phyloP scores from a whole-genome alignment of 106 monocot genomes.

The Agapanthus africanus region DNA sequence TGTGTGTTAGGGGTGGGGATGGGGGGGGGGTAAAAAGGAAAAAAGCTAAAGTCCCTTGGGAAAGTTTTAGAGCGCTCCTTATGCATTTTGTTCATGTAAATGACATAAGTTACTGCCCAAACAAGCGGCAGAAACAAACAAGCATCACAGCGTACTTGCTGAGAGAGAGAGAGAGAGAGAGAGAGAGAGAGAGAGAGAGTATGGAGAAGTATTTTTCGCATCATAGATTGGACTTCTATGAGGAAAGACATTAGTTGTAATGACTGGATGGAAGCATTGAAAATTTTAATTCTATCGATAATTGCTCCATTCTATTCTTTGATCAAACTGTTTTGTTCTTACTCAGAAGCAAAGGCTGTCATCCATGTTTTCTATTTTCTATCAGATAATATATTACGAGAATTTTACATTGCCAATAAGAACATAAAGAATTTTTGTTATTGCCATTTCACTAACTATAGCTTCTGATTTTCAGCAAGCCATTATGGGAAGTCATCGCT shows the following conservation, averaged over 20 bases:
- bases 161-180: too few relatives aligned
- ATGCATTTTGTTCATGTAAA: not conserved
- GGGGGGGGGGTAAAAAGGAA: too few relatives aligned
- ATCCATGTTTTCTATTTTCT: not conserved
- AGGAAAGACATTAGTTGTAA: not conserved
- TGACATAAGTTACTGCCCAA: not conserved
- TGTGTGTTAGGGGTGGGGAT: too few relatives aligned
- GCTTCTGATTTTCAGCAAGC: conserved; percentile 57
- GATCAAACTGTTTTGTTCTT: not conserved
- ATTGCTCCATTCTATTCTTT: too few relatives aligned
- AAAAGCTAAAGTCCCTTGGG: too few relatives aligned
- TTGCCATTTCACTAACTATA: conserved; percentile 5
- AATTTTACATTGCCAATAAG: not conserved
- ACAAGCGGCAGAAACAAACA: not conserved
- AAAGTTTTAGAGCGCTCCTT: too few relatives aligned
- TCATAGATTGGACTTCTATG: not conserved
- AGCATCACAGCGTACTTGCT: too few relatives aligned
- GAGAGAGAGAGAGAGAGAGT: too few relatives aligned
- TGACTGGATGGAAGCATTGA: not conserved
- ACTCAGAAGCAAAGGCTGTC: not conserved
- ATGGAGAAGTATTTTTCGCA: not conserved
- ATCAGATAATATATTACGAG: not conserved
- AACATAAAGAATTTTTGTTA: not conserved
- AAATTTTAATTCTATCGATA: conserved; percentile 1
- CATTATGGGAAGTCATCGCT: conserved; percentile 84